Evolutionary conservation across 2,329 filamentous ascomycete genomes (phyloP), one percentile per base, ranked within the genome.

Genomic region (Fusarium nurragi): DNA sequence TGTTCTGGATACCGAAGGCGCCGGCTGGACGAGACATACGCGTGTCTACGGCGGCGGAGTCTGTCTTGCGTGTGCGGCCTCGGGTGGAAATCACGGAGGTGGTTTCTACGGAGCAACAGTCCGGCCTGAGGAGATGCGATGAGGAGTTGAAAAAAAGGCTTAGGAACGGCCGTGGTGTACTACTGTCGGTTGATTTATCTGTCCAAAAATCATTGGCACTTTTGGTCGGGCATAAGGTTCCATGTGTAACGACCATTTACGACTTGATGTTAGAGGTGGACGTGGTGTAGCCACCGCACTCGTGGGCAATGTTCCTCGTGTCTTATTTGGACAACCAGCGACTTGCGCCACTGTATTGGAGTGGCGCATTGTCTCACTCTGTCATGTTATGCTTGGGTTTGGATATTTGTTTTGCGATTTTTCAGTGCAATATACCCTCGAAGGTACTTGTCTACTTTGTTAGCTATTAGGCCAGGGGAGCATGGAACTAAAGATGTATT

Each of bases 41-140:
- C 80, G 84, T 23, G 85, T 87, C 23, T 87, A 86, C 63, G 84
- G 84, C 25, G 85, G 85, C 57, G 84, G 85, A 7, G 80, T 83
- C 4, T 88, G 85, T 62, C 77, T 86, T 36, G 84, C 84, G 2
- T 88, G 85, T 64, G 76, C 81, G 36, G 83, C 81, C 10, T 79
- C 82, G 11, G 81, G 79, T 8, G 76, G 75, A 28, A 73, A 76
- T n/a, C 75, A 79, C 23, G 77, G 76, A 12, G 81, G 77, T 18
- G 80, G 82, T 9, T 85, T 84, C 72, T 87, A 86, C 63, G 85
- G 84, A 25, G 79, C 81, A 37, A 84, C 79, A 25, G 84, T 86
- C 23, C 80, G 81, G 16, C 78, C 83, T 19, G 81, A 84, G 66
- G 81, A 86, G 65, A 81, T 82, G 73, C 79, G 81, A 68, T 81